Evolutionary conservation across 2,329 filamentous ascomycete genomes (phyloP).

Genomic region (Trichoderma afroharzianum): DNA sequence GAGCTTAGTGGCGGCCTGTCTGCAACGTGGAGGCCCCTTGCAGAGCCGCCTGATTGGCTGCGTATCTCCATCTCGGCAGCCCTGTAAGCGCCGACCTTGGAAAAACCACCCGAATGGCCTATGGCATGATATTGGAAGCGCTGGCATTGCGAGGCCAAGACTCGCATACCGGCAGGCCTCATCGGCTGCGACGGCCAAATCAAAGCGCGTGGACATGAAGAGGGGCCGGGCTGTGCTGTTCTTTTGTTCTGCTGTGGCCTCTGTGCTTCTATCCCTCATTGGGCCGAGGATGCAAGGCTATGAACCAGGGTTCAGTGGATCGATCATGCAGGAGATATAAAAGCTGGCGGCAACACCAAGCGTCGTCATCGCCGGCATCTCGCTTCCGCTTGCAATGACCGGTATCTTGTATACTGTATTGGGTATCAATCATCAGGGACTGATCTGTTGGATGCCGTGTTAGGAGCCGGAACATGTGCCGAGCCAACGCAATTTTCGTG

Average conservation of each 20-base stretch:
- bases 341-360: not conserved
- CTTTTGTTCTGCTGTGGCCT: not conserved
- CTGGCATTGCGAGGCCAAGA: constrained; percentile 20
- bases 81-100: constrained; percentile 18
- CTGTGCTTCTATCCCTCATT: not conserved
- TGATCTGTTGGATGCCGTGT: not conserved
- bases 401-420: not conserved
- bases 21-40: not conserved
- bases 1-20: constrained; percentile 17
- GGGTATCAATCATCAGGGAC: not conserved
- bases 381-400: not conserved
- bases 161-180: not conserved
- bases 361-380: not conserved
- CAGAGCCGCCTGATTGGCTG: constrained; percentile 13
- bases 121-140: constrained; percentile 19
- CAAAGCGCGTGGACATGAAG: not conserved
- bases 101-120: not conserved
- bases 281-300: not conserved
- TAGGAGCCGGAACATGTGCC: not conserved
- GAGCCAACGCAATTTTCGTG: not conserved
- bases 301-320: not conserved
- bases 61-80: not conserved
- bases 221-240: not conserved
- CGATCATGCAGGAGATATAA: not conserved
- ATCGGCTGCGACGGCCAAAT: constrained; percentile 2